These are phyloP conservation scores for Globisporangium mamillatum DNA, from an alignment of 352 stramenopile genomes.

Conservation along the genomic window DNA sequence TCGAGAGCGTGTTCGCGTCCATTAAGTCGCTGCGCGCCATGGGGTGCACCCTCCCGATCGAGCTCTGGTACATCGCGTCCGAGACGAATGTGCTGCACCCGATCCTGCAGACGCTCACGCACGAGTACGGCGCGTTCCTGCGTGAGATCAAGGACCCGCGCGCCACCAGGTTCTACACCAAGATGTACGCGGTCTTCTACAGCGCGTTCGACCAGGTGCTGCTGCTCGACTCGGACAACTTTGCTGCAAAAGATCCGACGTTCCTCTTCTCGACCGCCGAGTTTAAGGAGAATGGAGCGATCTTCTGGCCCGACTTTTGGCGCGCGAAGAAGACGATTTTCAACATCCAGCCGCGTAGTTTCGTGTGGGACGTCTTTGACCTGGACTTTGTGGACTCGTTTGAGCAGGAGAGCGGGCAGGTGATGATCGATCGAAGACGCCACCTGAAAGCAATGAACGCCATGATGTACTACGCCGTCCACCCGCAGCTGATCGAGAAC, in stretches of 20 bases:
- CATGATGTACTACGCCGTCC: slow-evolving; percentile 64
- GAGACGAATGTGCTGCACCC: slow-evolving; percentile 47
- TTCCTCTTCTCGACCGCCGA: slow-evolving; percentile 57
- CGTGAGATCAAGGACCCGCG: slow-evolving; percentile 59
- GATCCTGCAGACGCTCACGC: slow-evolving; percentile 37
- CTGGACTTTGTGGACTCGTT: slow-evolving; percentile 64
- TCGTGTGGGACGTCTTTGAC: slow-evolving; percentile 71
- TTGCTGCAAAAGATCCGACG: slow-evolving; percentile 57
- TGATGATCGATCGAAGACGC: slow-evolving; percentile 53
- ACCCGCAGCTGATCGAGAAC: slow-evolving; percentile 38
- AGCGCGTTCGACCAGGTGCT: slow-evolving; percentile 73
- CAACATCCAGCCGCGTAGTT: slow-evolving; percentile 58
- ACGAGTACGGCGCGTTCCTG: slow-evolving; percentile 42
- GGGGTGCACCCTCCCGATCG: slow-evolving; percentile 52
- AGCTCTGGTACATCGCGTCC: slow-evolving; percentile 63
- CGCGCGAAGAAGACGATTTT: slow-evolving; percentile 66
- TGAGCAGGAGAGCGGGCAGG: slow-evolving; percentile 76
- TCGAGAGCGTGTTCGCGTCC: slow-evolving; percentile 50
- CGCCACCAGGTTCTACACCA: slow-evolving; percentile 63
- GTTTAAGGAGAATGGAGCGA: slow-evolving; percentile 42
- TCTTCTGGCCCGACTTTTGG: slow-evolving; percentile 87
- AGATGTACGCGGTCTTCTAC: slow-evolving; percentile 75
- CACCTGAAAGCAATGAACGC: slow-evolving; percentile 50
- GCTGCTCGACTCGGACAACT: slow-evolving; percentile 78
- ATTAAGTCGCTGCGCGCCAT: slow-evolving; percentile 36